phyloP scores from a whole-genome alignment of 257 asterid species.

The Solanum ahanhuiri region DNA sequence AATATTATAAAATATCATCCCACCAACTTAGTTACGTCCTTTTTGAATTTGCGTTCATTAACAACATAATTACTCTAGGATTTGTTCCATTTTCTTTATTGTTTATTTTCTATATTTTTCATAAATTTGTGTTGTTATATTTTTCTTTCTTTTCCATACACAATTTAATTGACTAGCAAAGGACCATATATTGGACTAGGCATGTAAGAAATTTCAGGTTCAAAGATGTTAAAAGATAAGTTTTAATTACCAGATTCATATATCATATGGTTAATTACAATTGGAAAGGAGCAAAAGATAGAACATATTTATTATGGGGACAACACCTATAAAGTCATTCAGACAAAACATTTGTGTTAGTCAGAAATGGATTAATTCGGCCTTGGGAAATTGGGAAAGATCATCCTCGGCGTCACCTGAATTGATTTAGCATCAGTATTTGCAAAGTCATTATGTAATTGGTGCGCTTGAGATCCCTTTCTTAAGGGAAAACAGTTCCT shows the following conservation, averaged over 20 bases:
- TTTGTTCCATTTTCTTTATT: neutral
- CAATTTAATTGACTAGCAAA: neutral
- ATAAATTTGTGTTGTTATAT: neutral
- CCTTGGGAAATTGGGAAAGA: too few species aligned
- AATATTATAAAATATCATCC: neutral
- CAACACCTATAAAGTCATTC: too few species aligned
- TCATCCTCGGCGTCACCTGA: too few species aligned
- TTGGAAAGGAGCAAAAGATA: too few species aligned
- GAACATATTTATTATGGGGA: too few species aligned
- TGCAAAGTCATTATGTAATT: too few species aligned
- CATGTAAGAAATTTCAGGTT: too few species aligned
- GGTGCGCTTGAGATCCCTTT: neutral
- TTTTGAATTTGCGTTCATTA: neutral
- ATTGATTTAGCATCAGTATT: neutral
- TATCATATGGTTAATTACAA: neutral
- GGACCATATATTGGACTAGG: too few species aligned
- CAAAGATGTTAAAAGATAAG: neutral
- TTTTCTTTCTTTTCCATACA: neutral
- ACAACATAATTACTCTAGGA: neutral
- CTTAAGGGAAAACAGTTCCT: neutral
- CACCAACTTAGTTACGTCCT: neutral
- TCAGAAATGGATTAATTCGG: neutral
- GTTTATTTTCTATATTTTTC: neutral
- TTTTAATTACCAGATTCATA: neutral
- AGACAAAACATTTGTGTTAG: too few species aligned